Evolutionary conservation across 495 filamentous ascomycete species (phyloP).

Genomic region (Penicillium turbatum): DNA sequence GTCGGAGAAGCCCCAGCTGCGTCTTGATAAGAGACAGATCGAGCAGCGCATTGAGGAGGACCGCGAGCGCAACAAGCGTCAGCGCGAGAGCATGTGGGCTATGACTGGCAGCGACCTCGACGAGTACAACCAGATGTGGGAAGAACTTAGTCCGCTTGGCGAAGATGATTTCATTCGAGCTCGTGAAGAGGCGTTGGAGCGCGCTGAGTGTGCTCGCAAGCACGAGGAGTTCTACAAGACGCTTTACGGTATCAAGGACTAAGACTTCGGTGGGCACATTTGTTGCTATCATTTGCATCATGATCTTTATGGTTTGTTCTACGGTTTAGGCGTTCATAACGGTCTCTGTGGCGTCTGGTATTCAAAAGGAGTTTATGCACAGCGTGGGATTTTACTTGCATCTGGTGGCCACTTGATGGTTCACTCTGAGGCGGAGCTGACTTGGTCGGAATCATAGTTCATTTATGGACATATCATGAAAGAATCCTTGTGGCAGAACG

Average conservation of each 20-base stretch:
- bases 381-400: neutral
- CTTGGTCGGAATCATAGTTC: too few species aligned
- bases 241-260: neutral
- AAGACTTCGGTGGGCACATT: neutral
- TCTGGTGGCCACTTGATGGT: neutral
- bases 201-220: conserved; percentile 19
- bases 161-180: conserved; percentile 76
- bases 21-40: conserved; percentile 78
- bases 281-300: neutral
- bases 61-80: conserved; percentile 86
- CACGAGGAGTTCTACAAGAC: conserved; percentile 5
- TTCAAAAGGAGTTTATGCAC: neutral
- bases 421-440: neutral
- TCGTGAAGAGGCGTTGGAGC: conserved; percentile 68
- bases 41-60: conserved; percentile 97
- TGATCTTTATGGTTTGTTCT: neutral
- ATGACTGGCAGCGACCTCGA: conserved; percentile 56
- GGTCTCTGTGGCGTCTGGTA: neutral
- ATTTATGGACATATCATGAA: too few species aligned
- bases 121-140: conserved; percentile 67
- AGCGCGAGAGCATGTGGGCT: conserved; percentile 87
- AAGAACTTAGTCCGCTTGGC: conserved; percentile 73
- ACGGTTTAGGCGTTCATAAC: neutral
- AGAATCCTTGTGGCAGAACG: too few species aligned
- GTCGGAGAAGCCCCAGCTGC: conserved; percentile 34